Percentiles rank a stretch among this genome's conserved stretches.
These are phyloP conservation scores for Agaricus subrufescens DNA, from an alignment of 768 basidiomycete species.

Conservation along the genomic window DNA sequence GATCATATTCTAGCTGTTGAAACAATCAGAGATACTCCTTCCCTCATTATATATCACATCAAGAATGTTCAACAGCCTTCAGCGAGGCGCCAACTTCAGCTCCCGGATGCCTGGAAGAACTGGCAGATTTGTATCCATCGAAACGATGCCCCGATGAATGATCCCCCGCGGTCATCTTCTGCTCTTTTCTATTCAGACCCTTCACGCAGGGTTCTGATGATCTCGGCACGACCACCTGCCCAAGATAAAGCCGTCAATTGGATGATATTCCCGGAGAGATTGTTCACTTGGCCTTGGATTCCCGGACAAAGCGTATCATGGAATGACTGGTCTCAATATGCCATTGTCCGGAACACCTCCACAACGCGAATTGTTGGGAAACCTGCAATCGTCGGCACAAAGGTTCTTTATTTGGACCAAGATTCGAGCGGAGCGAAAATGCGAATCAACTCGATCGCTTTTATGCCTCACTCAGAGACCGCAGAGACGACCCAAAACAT, in stretches of 20 bases:
- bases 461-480: conserved; percentile 36
- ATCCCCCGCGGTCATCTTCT: conserved; percentile 26
- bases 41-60: conserved; percentile 44
- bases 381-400: conserved; percentile 42
- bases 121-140: conserved; percentile 43
- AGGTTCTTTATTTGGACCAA: conserved; percentile 41
- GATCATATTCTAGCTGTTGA: conserved; percentile 38
- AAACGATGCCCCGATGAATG: conserved; percentile 38
- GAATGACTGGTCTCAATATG: conserved; percentile 52
- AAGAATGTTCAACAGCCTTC: conserved; percentile 34
- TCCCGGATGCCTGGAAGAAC: conserved; percentile 48
- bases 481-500: conserved; percentile 22
- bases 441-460: conserved; percentile 34
- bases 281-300: conserved; percentile 36
- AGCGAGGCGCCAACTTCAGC: conserved; percentile 48
- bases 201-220: conserved; percentile 40
- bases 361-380: conserved; percentile 23
- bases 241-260: conserved; percentile 35
- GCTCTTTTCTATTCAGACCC: conserved; percentile 59
- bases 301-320: conserved; percentile 44
- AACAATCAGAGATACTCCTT: conserved; percentile 29
- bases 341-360: conserved; percentile 38
- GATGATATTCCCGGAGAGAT: conserved; percentile 52
- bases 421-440: conserved; percentile 22
- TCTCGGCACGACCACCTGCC: conserved; percentile 38